Evolutionary conservation across 73 alveolate species (phyloP).

Genomic region (Stentor roeselii): DNA sequence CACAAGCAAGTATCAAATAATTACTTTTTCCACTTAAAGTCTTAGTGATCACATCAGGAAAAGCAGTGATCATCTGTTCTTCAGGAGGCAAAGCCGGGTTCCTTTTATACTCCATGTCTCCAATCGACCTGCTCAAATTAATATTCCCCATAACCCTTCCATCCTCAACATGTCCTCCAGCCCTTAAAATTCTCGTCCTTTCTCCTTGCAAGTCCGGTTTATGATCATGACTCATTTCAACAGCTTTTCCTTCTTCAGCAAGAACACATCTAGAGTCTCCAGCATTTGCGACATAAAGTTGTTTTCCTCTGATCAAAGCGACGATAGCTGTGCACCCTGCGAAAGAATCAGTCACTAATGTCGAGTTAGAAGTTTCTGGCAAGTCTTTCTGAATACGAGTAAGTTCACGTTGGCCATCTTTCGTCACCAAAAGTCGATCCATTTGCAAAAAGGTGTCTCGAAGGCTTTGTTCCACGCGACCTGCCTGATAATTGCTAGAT

Average conservation of each 20-base stretch:
- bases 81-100: constrained; percentile 31
- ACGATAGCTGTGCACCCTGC: constrained; percentile 23
- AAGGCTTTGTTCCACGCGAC: too few relatives aligned
- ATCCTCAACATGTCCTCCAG: constrained; percentile 49
- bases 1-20: constrained; percentile 70
- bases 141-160: constrained; percentile 54
- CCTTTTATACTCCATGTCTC: constrained; percentile 46
- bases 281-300: constrained; percentile 50
- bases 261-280: constrained; percentile 54
- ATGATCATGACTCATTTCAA: constrained; percentile 35
- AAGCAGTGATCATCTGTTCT: constrained; percentile 43
- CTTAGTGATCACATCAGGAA: constrained; percentile 35
- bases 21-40: constrained; percentile 45
- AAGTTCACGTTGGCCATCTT: background rate
- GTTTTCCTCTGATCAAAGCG: constrained; percentile 13
- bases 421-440: background rate
- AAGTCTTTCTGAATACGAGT: background rate
- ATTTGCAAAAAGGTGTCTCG: background rate
- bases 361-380: background rate
- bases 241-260: constrained; percentile 52
- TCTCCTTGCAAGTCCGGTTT: constrained; percentile 41
- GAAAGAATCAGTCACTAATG: background rate
- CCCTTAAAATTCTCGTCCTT: constrained; percentile 39
- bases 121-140: constrained; percentile 50
- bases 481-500: constrained; percentile 51